phyloP scores from a whole-genome alignment of 192 early-diverging fungal genomes.

The Geranomyces variabilis region DNA sequence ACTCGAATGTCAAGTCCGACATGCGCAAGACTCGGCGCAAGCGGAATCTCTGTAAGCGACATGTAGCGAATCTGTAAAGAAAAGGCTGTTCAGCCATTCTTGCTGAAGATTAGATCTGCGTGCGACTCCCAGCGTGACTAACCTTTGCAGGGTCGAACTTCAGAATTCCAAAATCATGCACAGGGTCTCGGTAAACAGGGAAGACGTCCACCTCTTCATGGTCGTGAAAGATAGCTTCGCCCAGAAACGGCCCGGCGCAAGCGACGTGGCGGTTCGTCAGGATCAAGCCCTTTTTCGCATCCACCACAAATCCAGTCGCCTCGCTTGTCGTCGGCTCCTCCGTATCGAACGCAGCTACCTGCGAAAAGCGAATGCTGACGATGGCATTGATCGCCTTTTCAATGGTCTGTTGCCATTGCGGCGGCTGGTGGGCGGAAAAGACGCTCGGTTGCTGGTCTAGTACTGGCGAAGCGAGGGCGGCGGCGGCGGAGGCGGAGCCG shows the following conservation, averaged over 20 bases:
- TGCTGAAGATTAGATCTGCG: too few relatives aligned
- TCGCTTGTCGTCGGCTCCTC: slow-evolving; percentile 73
- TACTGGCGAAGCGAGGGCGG: neutral
- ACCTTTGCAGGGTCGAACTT: slow-evolving; percentile 75
- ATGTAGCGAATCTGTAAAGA: slow-evolving; percentile 79
- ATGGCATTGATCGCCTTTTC: slow-evolving; percentile 70
- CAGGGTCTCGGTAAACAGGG: slow-evolving; percentile 67
- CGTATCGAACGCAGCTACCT: slow-evolving; percentile 78
- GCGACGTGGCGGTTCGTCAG: slow-evolving; percentile 75
- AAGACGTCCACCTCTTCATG: slow-evolving; percentile 78
- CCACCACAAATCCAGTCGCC: slow-evolving; percentile 84
- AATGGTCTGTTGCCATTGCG: slow-evolving; percentile 71
- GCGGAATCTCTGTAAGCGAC: slow-evolving; percentile 64
- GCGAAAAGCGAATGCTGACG: slow-evolving; percentile 76
- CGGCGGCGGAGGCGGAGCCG: neutral
- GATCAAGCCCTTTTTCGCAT: slow-evolving; percentile 68
- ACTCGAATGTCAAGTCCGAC: slow-evolving; percentile 83
- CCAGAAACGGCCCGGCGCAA: slow-evolving; percentile 82
- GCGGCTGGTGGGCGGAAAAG: slow-evolving; percentile 17
- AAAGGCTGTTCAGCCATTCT: too few relatives aligned
- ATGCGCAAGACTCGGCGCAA: slow-evolving; percentile 71
- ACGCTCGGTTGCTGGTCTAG: neutral
- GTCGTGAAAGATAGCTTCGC: slow-evolving; percentile 77
- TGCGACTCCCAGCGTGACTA: too few relatives aligned
- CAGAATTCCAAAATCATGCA: slow-evolving; percentile 46